Evolutionary conservation across 1,284 basidiomycete species (phyloP), one percentile per base, ranked within the genome.

Genomic region (Fomitopsis palustris): DNA sequence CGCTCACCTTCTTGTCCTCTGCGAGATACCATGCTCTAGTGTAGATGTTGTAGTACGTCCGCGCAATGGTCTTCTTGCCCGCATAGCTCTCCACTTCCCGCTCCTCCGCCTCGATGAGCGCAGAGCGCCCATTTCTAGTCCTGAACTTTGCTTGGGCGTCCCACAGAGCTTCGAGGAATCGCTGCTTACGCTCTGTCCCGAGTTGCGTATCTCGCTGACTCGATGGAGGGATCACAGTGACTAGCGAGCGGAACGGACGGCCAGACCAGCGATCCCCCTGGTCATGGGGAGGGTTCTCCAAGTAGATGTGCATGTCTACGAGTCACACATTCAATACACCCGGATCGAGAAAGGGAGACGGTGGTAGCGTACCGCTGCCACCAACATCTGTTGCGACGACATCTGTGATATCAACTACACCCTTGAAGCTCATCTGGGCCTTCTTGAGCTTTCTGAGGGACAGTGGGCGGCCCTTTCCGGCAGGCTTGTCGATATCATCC

Each of bases 111-210:
- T 77, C 81, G 25, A 85, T 78, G 43, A 83, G 84, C 8, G 92
- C 84, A 16, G 89, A 90, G 68, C 86, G 83, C 10, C 83, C 87
- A 3, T 81, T 72, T 58, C 85, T 84, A 2, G 90, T 84, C 55
- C 93, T 80, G 63, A 88, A 88, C 47, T 82, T 82, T 4, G 93
- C 92, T 69, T 96, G 94, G 21, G 86, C 87, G 31, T 81, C 81
- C 92, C 95, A 96, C 8, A 95, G 72, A 68, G 92, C 93, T 62
- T 93, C 86, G 56, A 98, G 72, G 70, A 96, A 95, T n/a, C 90
- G 84, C 54, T 81, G 78, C 73, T 94, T 96, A 69, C 90, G 89
- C 4, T 69, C 71, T 58, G 84, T 81, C 2, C 85, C 81, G 53
- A 83, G 80, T 0, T 77, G 73, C 17, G 89, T 86, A 67, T 93